Percentiles rank a stretch among this genome's conserved stretches.
These are phyloP conservation scores for Kitagawia praeruptora DNA, from an alignment of 129 eudicot genomes.

Conservation along the genomic window DNA sequence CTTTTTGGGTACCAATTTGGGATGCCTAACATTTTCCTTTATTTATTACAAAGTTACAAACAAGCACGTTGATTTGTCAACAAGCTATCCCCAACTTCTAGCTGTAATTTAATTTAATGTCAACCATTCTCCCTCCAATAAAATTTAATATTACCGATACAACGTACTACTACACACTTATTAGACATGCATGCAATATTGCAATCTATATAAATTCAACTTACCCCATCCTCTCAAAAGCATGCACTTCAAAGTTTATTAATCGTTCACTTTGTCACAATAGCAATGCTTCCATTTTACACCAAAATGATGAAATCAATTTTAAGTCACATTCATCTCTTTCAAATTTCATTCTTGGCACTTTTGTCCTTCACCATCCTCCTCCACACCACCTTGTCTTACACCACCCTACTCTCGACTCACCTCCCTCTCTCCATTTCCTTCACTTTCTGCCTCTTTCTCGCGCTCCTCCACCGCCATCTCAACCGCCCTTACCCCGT, in stretches of 20 bases:
- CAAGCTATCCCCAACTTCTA: neutral
- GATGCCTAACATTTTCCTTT: too few species aligned
- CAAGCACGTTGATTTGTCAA: neutral
- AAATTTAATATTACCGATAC: neutral
- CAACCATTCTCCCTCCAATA: neutral
- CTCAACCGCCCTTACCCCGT: constrained; percentile 36
- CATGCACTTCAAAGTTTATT: neutral
- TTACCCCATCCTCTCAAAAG: neutral
- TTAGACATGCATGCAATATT: neutral
- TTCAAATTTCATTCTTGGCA: constrained; percentile 44
- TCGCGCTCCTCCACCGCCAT: constrained; percentile 21
- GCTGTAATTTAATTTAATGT: neutral
- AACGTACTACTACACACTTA: neutral
- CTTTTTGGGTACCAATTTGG: too few species aligned
- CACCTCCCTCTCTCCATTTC: constrained; percentile 27
- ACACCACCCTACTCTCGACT: constrained; percentile 26
- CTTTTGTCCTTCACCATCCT: constrained; percentile 40
- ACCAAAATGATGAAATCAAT: neutral
- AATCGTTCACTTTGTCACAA: neutral
- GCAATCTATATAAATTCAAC: neutral
- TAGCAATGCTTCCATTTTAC: neutral
- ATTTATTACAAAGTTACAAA: neutral
- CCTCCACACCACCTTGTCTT: constrained; percentile 37
- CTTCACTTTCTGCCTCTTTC: constrained; percentile 8
- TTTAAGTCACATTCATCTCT: constrained; percentile 4